Conservation (phyloP, 164 flowering plant species). For the Vitis riparia region DNA sequence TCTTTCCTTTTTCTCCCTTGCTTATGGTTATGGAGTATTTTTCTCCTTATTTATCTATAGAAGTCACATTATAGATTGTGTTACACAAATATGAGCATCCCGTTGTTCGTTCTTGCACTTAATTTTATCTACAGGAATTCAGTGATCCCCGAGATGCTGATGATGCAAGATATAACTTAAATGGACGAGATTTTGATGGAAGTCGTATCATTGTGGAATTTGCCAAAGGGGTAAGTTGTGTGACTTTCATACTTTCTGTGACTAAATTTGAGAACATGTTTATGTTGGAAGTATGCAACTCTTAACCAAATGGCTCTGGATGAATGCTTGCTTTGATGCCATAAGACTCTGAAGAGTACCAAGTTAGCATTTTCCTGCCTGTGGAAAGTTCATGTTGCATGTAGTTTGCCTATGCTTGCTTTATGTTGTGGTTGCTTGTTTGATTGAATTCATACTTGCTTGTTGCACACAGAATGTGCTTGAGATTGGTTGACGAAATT, state of each 20-base stretch:
- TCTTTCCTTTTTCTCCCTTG: background rate
- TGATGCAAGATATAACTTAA: slow-evolving; percentile 64
- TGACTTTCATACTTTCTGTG: background rate
- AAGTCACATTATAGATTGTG: background rate
- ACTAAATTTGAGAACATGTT: too few species aligned
- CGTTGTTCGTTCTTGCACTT: slow-evolving; percentile 10
- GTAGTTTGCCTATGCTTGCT: too few species aligned
- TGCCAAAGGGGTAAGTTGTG: slow-evolving; percentile 67
- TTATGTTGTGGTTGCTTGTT: too few species aligned
- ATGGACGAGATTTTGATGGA: slow-evolving; percentile 53
- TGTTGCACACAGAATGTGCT: too few species aligned
- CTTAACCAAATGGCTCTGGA: background rate
- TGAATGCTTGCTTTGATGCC: background rate
- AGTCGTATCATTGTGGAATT: slow-evolving; percentile 77
- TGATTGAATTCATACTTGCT: too few species aligned
- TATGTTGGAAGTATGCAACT: too few species aligned
- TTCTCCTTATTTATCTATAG: background rate
- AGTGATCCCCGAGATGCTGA: slow-evolving; percentile 91
- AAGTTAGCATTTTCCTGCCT: too few species aligned
- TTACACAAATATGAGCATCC: slow-evolving; percentile 23
- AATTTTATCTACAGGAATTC: slow-evolving; percentile 50
- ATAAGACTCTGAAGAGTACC: too few species aligned
- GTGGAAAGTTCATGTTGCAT: too few species aligned
- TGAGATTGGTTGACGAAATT: too few species aligned
- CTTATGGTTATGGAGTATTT: background rate